Evolutionary conservation across 768 basidiomycete genomes (phyloP), one percentile per base, ranked within the genome.

Genomic region (Panaeolus cyanescens): DNA sequence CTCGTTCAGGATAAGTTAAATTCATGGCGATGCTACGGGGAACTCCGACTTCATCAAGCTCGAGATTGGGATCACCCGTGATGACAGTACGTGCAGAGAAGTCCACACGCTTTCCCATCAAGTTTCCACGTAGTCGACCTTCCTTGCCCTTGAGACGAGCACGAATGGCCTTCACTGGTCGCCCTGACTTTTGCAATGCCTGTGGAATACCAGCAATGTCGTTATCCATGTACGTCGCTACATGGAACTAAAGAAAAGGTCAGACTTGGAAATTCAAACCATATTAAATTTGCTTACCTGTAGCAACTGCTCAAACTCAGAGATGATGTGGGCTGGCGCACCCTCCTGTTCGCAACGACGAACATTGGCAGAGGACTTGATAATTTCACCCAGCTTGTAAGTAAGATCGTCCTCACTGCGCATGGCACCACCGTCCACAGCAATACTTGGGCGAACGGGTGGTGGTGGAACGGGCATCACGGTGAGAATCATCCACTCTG

Each of bases 211-310:
- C 97, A 32, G 97, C 95, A 60, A 99, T 96, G 71, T 99, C 96
- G 71, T 99, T 99, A 72, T 99, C 97, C 96, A 99, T 99, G 72
- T 99, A 99, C 0, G 97, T 99, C 2, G 97, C 97, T 62, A 98
- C 95, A 71, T 99, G 97, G 73, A 96, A 99, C 94, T 97, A 66
- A 12, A 62, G 42, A 59, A 63, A 61, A 50, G 25, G 54, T 57
- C 36, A 56, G 31, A 32, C n/a, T 36, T 62, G 53, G 34, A 59
- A 36, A 57, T 15, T 15, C 33, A 8, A 54, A 54, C 10, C 32
- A 58, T 28, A 60, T 13, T 8, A 12, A 56, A 31, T 36, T 9
- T n/a, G 73, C 84, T 58, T 62, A 93, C 94, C 86, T 98, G 96
- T 5, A 99, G 84, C 45, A 99, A 79, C 70, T 96, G 95, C 76